phyloP scores from a whole-genome alignment of 2,329 filamentous ascomycete species.

The Diaporthe ilicicola region DNA sequence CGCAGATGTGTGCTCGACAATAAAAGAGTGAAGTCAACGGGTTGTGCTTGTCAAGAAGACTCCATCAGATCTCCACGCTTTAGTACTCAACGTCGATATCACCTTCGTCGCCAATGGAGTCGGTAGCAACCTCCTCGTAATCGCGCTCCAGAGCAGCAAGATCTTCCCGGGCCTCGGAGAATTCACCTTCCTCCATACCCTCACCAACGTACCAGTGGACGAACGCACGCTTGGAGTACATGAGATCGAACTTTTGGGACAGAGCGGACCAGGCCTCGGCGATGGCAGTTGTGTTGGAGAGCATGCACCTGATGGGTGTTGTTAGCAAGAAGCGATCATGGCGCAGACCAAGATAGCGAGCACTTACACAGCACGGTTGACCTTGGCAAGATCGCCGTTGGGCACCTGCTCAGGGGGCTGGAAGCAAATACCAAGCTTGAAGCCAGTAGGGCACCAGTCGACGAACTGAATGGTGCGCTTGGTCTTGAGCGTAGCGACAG shows the following conservation, averaged over 20 bases:
- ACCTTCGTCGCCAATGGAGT: conserved; percentile 89
- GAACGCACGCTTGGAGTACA: conserved; percentile 99
- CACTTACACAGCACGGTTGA: conserved; percentile 96
- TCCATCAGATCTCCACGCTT: conserved; percentile 35
- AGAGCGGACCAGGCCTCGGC: conserved; percentile 97
- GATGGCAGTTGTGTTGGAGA: conserved; percentile 98
- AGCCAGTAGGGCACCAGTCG: conserved; percentile 99
- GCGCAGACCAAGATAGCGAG: background rate
- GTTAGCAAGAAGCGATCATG: background rate
- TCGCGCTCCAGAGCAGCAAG: conserved; percentile 96
- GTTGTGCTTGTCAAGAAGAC: conserved; percentile 29
- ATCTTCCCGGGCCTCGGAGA: conserved; percentile 98
- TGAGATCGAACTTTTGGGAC: conserved; percentile 98
- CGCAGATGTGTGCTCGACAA: conserved; percentile 15
- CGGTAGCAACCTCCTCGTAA: conserved; percentile 97
- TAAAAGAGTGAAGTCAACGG: conserved; percentile 30
- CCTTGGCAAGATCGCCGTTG: conserved; percentile 96
- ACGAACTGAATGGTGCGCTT: conserved; percentile 99
- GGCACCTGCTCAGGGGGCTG: conserved; percentile 95
- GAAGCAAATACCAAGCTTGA: conserved; percentile 99
- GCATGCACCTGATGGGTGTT: conserved; percentile 77
- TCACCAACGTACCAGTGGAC: conserved; percentile 99
- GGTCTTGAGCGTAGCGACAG: conserved; percentile 96
- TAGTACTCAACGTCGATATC: conserved; percentile 93
- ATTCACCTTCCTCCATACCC: conserved; percentile 99